Evolutionary conservation across 2,329 filamentous ascomycete species (phyloP).

Genomic region (Monosporascus sp.): DNA sequence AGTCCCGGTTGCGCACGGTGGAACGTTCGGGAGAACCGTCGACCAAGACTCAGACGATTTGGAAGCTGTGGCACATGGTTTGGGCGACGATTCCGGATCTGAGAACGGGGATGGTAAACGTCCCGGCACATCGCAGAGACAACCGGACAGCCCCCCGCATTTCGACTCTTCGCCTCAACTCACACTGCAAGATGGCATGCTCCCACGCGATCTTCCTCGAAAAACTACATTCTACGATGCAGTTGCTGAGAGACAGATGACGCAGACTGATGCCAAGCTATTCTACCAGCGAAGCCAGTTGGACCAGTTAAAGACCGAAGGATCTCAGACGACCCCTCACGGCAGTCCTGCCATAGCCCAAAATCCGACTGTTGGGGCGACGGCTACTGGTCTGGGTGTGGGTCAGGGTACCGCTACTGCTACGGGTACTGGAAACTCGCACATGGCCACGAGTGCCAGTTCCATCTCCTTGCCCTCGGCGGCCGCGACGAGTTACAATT

Average conservation of each 20-base stretch:
- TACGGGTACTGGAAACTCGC: slow-evolving; percentile 17
- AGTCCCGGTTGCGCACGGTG: slow-evolving; percentile 19
- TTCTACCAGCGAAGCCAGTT: slow-evolving; percentile 89
- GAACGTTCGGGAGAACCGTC: slow-evolving; percentile 15
- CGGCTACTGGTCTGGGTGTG: slow-evolving; percentile 10
- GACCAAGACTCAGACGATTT: slow-evolving; percentile 34
- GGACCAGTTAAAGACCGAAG: slow-evolving; percentile 40
- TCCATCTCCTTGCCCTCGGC: slow-evolving; percentile 19
- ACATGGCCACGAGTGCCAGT: slow-evolving; percentile 21
- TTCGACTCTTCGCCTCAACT: slow-evolving; percentile 24
- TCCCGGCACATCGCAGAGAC: slow-evolving; percentile 1
- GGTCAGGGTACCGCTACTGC: slow-evolving; percentile 7
- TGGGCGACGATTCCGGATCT: slow-evolving; percentile 29
- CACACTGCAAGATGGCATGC: slow-evolving; percentile 47
- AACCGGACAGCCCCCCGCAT: slow-evolving; percentile 18
- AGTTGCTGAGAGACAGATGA: slow-evolving; percentile 89
- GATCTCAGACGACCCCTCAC: slow-evolving; percentile 36
- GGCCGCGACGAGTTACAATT: slow-evolving; percentile 25
- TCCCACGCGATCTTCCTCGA: slow-evolving; percentile 55
- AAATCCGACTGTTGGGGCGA: background rate
- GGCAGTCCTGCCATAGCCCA: slow-evolving; percentile 40
- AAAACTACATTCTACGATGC: slow-evolving; percentile 91
- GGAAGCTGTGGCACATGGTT: slow-evolving; percentile 24
- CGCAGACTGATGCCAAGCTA: slow-evolving; percentile 87
- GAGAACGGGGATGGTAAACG: slow-evolving; percentile 19